Base-by-base conservation (phyloP, 257 asterid species). In the Asclepias syriaca region DNA sequence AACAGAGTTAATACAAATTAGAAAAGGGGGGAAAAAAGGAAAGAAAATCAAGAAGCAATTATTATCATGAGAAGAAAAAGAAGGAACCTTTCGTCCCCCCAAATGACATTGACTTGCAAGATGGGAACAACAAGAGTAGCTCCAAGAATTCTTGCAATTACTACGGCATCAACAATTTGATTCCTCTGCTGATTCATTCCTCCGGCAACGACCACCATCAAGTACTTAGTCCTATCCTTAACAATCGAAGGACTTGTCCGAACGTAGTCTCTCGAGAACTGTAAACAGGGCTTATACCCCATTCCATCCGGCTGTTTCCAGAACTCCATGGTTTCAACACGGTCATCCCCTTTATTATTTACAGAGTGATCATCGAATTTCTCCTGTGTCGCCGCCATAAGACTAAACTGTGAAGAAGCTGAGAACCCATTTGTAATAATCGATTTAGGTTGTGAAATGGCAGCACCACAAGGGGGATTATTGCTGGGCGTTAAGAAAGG, bases 181-280 rank as follows among this genome's bases (percentile, higher is more conserved):
- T 94, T 91, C 88, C 98, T 84, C 84, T 94, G 99, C 84, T 94
- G 99, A 82, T 94, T 94, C 87, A 91, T 71, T 59, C 99, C 99
- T 5, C 99, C 99, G 34, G 99, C 63, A 74, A 90, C 99, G 81
- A 94, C 99, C 55, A 88, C 98, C 81, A 94, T 72, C 84, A 94
- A 55, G 71, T 89, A 94, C 83, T 84, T 91, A 0, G 70, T 85
- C 74, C 95, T 84, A 29, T 87, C 96, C 81, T 81, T 85, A 32
- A 86, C 87, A 75, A 93, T 73, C 56, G 63, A 80, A 24, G n/a
- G 70, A 70, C 92, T 85, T 64, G 79, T 85, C 46, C 66, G 80
- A 63, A 71, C 64, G 63, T 94, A 94, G 32, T 76, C 77, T 12
- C 34, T 72, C 56, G 88, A 89, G 56, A 89, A 94, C 70, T 64